These are phyloP conservation scores for Diplodia intermedia DNA, from an alignment of 2,329 filamentous ascomycete genomes.

Conservation along the genomic window DNA sequence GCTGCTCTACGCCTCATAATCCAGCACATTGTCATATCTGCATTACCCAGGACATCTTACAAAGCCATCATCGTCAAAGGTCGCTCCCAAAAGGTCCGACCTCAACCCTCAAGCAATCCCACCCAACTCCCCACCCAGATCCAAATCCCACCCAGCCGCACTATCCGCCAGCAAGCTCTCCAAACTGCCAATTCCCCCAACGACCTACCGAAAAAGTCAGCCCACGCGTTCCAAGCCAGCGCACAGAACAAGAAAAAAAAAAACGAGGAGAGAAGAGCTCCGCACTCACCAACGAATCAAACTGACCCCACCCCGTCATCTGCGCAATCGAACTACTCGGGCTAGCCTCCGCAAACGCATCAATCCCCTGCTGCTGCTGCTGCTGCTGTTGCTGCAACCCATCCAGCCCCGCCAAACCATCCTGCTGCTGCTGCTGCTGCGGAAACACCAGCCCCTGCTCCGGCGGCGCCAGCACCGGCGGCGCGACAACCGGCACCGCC, in stretches of 20 bases:
- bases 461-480: not conserved
- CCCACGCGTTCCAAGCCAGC: not conserved
- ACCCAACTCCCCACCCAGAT: constrained; percentile 1
- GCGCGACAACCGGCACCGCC: too few species aligned
- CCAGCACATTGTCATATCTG: not conserved
- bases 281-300: constrained; percentile 47
- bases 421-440: not conserved
- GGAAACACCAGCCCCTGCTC: not conserved
- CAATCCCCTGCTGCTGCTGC: not conserved
- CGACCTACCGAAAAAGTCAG: not conserved
- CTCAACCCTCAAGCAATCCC: not conserved
- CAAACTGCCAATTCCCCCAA: constrained; percentile 25
- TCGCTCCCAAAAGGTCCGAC: too few species aligned
- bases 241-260: not conserved
- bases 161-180: constrained; percentile 16
- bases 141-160: constrained; percentile 2
- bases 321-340: constrained; percentile 43
- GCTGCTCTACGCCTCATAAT: not conserved
- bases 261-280: not conserved
- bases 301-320: constrained; percentile 48
- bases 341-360: constrained; percentile 13
- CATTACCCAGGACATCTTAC: too few species aligned
- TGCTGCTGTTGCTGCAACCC: not conserved
- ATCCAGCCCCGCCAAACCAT: not conserved
- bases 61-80: too few species aligned